Evolutionary conservation across 1,139 yeast species (phyloP).

Genomic region (Schwanniomyces etchellsii): DNA sequence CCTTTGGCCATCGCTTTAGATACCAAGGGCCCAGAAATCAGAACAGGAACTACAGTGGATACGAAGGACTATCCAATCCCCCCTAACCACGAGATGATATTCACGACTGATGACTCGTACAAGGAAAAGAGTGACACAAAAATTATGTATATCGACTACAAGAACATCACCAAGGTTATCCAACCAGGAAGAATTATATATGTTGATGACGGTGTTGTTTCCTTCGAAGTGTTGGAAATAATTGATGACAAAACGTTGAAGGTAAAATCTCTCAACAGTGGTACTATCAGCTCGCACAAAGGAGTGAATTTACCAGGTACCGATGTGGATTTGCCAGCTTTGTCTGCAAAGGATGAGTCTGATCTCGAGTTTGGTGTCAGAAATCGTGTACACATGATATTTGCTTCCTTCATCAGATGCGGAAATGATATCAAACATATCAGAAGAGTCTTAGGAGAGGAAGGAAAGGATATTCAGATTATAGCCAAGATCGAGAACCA

Average conservation of each 20-base stretch:
- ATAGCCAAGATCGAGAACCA: conserved; percentile 97
- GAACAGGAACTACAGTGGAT: conserved; percentile 90
- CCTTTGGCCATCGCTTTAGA: conserved; percentile 98
- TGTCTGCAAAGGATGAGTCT: conserved; percentile 90
- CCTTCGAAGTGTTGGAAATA: conserved; percentile 85
- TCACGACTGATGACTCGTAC: conserved; percentile 86
- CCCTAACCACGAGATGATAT: conserved; percentile 84
- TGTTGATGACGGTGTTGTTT: conserved; percentile 96
- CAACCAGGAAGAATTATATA: conserved; percentile 82
- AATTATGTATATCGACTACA: conserved; percentile 87
- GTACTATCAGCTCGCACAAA: conserved; percentile 94
- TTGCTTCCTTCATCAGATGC: conserved; percentile 96
- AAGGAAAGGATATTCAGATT: conserved; percentile 92
- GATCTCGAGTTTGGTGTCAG: conserved; percentile 93
- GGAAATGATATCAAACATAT: conserved; percentile 86
- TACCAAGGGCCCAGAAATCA: conserved; percentile 99
- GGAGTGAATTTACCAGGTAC: conserved; percentile 99
- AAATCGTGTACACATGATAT: conserved; percentile 95
- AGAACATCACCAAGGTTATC: conserved; percentile 93
- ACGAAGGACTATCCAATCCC: conserved; percentile 77
- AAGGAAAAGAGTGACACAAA: conserved; percentile 66
- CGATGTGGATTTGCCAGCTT: conserved; percentile 97
- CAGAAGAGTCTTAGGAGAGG: conserved; percentile 93
- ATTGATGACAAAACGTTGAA: conserved; percentile 73
- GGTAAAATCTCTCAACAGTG: conserved; percentile 88